phyloP scores from a whole-genome alignment of 371 early-diverging fungal species.

The Amoeboradix gromovi region DNA sequence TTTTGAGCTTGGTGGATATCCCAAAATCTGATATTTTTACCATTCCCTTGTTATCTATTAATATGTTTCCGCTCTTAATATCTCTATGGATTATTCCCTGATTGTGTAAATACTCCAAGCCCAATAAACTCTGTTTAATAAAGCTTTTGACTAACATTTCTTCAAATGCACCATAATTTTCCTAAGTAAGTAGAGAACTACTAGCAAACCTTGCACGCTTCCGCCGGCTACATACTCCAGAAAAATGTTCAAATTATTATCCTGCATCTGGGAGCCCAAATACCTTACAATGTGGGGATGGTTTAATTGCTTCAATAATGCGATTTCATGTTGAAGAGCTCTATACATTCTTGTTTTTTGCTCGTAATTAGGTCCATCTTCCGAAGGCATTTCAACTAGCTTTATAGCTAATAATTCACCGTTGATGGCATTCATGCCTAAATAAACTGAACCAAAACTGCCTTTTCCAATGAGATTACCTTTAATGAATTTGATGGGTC shows the following conservation, averaged over 20 bases:
- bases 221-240: slow-evolving; percentile 94
- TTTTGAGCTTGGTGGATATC: slow-evolving; percentile 72
- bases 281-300: slow-evolving; percentile 87
- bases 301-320: slow-evolving; percentile 48
- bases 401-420: slow-evolving; percentile 90
- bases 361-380: slow-evolving; percentile 10
- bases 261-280: slow-evolving; percentile 48
- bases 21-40: slow-evolving; percentile 98
- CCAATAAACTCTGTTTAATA: slow-evolving; percentile 64
- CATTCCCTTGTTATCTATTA: slow-evolving; percentile 59
- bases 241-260: slow-evolving; percentile 60
- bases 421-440: slow-evolving; percentile 48
- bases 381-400: slow-evolving; percentile 49
- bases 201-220: slow-evolving; percentile 52
- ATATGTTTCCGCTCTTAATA: slow-evolving; percentile 83
- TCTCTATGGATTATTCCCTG: slow-evolving; percentile 89
- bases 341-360: slow-evolving; percentile 21
- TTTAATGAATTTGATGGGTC: slow-evolving; percentile 31
- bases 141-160: slow-evolving; percentile 49
- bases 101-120: slow-evolving; percentile 74
- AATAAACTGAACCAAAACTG: slow-evolving; percentile 82
- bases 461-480: slow-evolving; percentile 82
- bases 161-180: slow-evolving; percentile 55
- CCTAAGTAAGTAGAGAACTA: slow-evolving; percentile 52
- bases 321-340: slow-evolving; percentile 61